Conservation (phyloP, 371 early-diverging fungal genomes). For the Mucor piriformis region DNA sequence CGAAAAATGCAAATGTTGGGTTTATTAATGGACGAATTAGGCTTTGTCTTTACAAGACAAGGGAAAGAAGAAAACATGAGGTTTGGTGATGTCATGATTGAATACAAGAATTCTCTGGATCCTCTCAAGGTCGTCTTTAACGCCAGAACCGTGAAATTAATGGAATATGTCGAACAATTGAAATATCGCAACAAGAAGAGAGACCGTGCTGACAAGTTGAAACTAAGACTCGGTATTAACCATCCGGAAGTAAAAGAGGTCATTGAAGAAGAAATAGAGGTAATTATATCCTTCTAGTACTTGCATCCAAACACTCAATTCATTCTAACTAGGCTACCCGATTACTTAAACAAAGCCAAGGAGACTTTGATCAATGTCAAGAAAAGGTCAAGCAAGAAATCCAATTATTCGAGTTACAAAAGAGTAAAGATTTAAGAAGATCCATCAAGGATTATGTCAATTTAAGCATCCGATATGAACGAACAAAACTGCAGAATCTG, state of each 20-base stretch:
- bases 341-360: conserved; percentile 32
- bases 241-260: conserved; percentile 49
- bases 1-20: conserved; percentile 65
- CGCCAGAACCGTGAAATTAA: conserved; percentile 54
- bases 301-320: neutral
- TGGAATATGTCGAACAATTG: conserved; percentile 58
- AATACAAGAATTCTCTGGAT: conserved; percentile 60
- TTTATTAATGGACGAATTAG: conserved; percentile 59
- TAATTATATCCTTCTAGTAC: conserved; percentile 6
- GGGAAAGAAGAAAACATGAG: conserved; percentile 58
- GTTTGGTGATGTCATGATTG: conserved; percentile 62
- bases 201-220: conserved; percentile 48
- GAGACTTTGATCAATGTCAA: conserved; percentile 51
- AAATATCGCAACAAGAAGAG: conserved; percentile 55
- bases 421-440: conserved; percentile 47
- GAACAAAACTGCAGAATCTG: conserved; percentile 47
- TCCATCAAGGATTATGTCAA: conserved; percentile 54
- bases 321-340: conserved; percentile 36
- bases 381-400: conserved; percentile 56
- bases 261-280: conserved; percentile 50
- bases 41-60: conserved; percentile 57
- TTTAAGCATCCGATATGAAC: conserved; percentile 53
- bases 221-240: conserved; percentile 48
- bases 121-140: conserved; percentile 60
- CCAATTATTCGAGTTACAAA: conserved; percentile 53